Base-by-base conservation (phyloP, 108 stramenopile species). In the Hondaea fermentalgiana region DNA sequence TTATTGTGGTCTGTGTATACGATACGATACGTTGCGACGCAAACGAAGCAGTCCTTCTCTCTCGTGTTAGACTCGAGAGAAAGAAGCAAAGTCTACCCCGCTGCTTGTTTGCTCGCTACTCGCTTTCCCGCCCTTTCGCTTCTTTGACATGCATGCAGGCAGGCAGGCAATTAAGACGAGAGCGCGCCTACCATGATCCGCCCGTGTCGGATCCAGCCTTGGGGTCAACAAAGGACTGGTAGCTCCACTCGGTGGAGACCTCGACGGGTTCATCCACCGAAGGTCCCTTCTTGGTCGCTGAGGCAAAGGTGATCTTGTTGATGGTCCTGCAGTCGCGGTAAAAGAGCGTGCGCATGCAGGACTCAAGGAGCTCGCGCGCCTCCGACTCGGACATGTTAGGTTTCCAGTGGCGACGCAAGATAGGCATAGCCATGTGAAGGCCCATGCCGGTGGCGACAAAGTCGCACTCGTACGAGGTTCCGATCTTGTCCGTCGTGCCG, bases 361-460 rank as follows among this genome's bases (percentile, higher is more conserved):
- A 98, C 92, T 99, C 98, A 91, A 99, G 87, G 87, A 99, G 72
- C 42, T 97, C 97, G 3, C 97, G 92, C 25, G 98, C 98, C 92
- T 99, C 98, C 29, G 96, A 97, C 92, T 98, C 97, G 60, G 92
- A 92, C 93, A 97, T 88, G 90, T 96, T 94, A 21, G 95, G 90
- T 25, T 95, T 92, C 95, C 97, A 99, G 89, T 95, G 94, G 89
- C 97, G 96, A 55, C 99, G 94, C 92, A 99, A 90, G 58, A 99
- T 90, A 19, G 99, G 99, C 91, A 98, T 90, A 28, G 98, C 98
- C 90, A 99, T 90, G 91, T 99, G 96, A 19, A 93, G 91, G 2
- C 99, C 99, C 92, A 98, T 98, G 16, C 99, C 99, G 45, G 99
- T 99, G 45, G 98, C 98, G 5, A 98, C 92, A 49, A 98, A 87